Conservation (phyloP, 2,329 filamentous ascomycete species). For the Trichoderma aggressivum region DNA sequence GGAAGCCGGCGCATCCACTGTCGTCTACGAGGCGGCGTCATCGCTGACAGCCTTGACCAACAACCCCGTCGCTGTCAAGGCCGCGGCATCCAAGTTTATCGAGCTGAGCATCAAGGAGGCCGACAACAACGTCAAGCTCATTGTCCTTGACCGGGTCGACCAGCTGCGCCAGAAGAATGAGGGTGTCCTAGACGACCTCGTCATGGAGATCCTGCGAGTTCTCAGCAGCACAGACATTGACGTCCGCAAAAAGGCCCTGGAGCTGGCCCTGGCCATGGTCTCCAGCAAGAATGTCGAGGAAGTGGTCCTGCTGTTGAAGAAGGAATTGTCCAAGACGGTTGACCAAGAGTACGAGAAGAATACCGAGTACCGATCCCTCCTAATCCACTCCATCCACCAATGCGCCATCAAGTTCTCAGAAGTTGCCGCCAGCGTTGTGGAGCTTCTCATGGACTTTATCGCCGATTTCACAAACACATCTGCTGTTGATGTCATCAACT, state of each 20-base stretch:
- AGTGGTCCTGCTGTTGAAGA: conserved; percentile 92
- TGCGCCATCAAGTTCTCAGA: conserved; percentile 99
- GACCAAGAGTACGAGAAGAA: conserved; percentile 99
- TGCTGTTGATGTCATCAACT: conserved; percentile 95
- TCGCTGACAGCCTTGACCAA: conserved; percentile 90
- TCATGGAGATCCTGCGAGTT: conserved; percentile 95
- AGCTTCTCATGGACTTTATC: conserved; percentile 98
- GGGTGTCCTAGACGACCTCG: conserved; percentile 86
- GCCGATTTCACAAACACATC: conserved; percentile 97
- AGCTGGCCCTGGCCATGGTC: conserved; percentile 93
- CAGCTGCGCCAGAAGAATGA: conserved; percentile 83
- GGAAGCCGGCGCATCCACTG: conserved; percentile 88
- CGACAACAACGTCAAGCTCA: conserved; percentile 99
- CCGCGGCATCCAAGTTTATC: conserved; percentile 92
- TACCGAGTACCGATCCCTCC: conserved; percentile 85
- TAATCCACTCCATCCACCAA: conserved; percentile 96
- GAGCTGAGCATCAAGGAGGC: conserved; percentile 96
- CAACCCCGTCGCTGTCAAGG: conserved; percentile 97
- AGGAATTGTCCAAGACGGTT: conserved; percentile 94
- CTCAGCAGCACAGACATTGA: conserved; percentile 95
- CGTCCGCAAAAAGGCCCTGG: conserved; percentile 85
- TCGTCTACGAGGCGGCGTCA: conserved; percentile 95
- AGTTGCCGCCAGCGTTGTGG: conserved; percentile 93
- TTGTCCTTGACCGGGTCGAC: conserved; percentile 91
- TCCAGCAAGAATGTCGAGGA: conserved; percentile 99